Evolutionary conservation across 2,329 filamentous ascomycete genomes (phyloP), one percentile per base, ranked within the genome.

Genomic region (Cladosporium cucumerinum): DNA sequence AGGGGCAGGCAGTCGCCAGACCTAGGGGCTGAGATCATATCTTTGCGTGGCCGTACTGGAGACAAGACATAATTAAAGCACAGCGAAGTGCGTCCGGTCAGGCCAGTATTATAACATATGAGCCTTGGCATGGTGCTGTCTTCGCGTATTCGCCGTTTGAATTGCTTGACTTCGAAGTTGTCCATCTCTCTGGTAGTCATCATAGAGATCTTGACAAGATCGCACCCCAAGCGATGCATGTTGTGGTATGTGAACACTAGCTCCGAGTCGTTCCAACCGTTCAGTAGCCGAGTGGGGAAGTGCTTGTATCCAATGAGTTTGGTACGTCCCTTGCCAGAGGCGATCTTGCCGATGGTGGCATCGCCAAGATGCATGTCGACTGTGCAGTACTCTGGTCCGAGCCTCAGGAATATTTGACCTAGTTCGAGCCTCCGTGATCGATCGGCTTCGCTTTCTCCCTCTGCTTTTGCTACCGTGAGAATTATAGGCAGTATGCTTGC

Each of bases 31-130:
- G 57, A 28, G 49, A 49, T 25, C 16, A 34, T 10, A 23, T 61
- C 63, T 36, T 34, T 64, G 46, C 58, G 43, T 64, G 30, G 61
- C 60, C 16, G 66, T 3, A 90, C 87, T 5, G 85, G 84, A 0
- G 87, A 88, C 12, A 92, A 76, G 1, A 87, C 81, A 26, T 82
- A 82, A 69, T 91, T 92, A 75, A 89, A 87, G 67, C 84, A 88
- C 28, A 85, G 84, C 0, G 89, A 92, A 57, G 84, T 82, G 49
- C 87, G 82, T 0, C 89, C 89, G 5, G 85, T 76, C 7, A 79
- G 75, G 0, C 88, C 89, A 0, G 86, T 87, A 69, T 90, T 90
- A 59, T 74, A 75, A 5, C 71, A 73, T 52, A 73, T 74, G 10
- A 76, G 64, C 32, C 68, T 66, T 32, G 70, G 65, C n/a, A 67